A percentile compares a stretch with the other conserved stretches of the same genome.
Conservation (phyloP, 768 basidiomycete species). For the Botryobasidium botryosum region DNA sequence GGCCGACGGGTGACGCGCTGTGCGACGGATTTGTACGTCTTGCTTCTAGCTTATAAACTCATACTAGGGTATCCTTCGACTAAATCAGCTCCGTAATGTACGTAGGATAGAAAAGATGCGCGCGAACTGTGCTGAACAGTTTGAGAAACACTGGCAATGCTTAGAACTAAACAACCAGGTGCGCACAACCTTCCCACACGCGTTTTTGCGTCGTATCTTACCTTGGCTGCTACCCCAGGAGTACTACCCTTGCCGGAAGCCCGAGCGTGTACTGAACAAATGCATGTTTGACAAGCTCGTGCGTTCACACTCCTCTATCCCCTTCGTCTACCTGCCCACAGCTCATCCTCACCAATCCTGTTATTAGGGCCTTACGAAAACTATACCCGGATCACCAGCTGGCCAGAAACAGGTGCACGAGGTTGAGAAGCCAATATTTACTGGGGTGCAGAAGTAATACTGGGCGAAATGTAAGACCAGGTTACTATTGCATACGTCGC, state of each 20-base stretch:
- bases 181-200: slow-evolving; percentile 17
- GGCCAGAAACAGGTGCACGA: slow-evolving; percentile 80
- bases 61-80: background rate
- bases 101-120: slow-evolving; percentile 81
- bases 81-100: background rate
- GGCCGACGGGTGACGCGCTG: slow-evolving; percentile 92
- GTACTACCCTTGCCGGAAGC: slow-evolving; percentile 76
- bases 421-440: slow-evolving; percentile 68
- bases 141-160: slow-evolving; percentile 87
- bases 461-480: too few species aligned
- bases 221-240: slow-evolving; percentile 33
- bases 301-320: slow-evolving; percentile 20
- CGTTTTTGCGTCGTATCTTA: background rate
- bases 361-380: slow-evolving; percentile 69
- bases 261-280: slow-evolving; percentile 72
- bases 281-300: slow-evolving; percentile 97
- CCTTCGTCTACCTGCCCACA: background rate
- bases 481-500: too few species aligned
- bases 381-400: slow-evolving; percentile 74
- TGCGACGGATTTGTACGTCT: slow-evolving; percentile 65
- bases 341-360: background rate
- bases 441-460: slow-evolving; percentile 75
- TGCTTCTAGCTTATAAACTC: too few species aligned
- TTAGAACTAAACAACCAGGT: slow-evolving; percentile 91
- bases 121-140: slow-evolving; percentile 75